A percentile compares a stretch with the other conserved stretches of the same genome.
Conservation (phyloP, 306 rosid species). For the Cucumis sativus region Cucumber_9930_V3 NC_026655.2:9561001-9561500, state of each 20-base stretch:
- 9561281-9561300: not conserved
- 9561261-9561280: not conserved
- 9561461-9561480: not conserved
- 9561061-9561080: too few relatives aligned
- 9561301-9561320: not conserved
- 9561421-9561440: not conserved
- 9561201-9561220: too few relatives aligned
- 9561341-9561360: not conserved
- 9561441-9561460: not conserved
- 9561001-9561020: too few relatives aligned
- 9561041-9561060: too few relatives aligned
- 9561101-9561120: too few relatives aligned
- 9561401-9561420: not conserved
- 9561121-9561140: too few relatives aligned
- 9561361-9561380: not conserved
- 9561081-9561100: too few relatives aligned
- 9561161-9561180: too few relatives aligned
- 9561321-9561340: not conserved
- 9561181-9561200: too few relatives aligned
- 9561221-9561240: not conserved
- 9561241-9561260: not conserved
- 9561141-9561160: too few relatives aligned
- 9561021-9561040: too few relatives aligned
- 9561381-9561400: not conserved
- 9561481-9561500: not conserved